Evolutionary conservation across 139 green algal genomes (phyloP).

Genomic region (Edaphochlamys debaryana): DNA sequence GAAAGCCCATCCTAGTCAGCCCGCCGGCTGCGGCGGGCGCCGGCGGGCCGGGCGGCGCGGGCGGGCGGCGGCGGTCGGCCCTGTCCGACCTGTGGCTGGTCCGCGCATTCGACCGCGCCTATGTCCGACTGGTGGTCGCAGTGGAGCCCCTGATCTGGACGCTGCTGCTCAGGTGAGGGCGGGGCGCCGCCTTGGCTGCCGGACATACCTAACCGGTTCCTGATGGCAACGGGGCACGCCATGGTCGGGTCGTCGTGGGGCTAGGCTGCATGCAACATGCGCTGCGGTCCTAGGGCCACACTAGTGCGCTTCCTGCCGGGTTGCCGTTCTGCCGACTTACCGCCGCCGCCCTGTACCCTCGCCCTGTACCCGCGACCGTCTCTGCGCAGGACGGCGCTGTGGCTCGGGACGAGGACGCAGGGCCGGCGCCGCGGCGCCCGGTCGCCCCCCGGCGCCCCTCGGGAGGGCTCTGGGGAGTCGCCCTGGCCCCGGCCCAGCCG

Average conservation of each 20-base stretch:
- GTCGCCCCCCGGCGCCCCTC: background rate
- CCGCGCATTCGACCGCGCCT: background rate
- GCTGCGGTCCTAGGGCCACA: no score
- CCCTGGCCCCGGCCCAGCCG: background rate
- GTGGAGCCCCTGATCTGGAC: slow-evolving; percentile 12
- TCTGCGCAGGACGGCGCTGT: slow-evolving; percentile 13
- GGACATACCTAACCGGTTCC: background rate
- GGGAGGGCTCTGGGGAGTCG: slow-evolving; percentile 22
- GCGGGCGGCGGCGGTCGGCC: background rate
- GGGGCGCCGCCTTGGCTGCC: no score
- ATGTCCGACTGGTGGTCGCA: slow-evolving; percentile 4
- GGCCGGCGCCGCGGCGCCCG: background rate
- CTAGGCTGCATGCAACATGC: no score
- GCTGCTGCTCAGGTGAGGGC: slow-evolving; percentile 2
- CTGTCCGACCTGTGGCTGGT: slow-evolving; percentile 4
- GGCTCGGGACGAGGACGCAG: background rate
- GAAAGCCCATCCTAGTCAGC: slow-evolving; percentile 37
- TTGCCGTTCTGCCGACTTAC: no score
- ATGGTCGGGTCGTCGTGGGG: no score
- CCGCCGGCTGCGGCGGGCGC: background rate
- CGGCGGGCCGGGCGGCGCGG: background rate
- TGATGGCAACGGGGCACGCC: no score
- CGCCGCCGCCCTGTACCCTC: background rate
- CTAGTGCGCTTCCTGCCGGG: no score
- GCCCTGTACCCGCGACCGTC: no score